A percentile compares a stretch with the other conserved stretches of the same genome.
These are phyloP conservation scores for Fusarium austroafricanum DNA, from an alignment of 2,329 filamentous ascomycete genomes.

Conservation along the genomic window DNA sequence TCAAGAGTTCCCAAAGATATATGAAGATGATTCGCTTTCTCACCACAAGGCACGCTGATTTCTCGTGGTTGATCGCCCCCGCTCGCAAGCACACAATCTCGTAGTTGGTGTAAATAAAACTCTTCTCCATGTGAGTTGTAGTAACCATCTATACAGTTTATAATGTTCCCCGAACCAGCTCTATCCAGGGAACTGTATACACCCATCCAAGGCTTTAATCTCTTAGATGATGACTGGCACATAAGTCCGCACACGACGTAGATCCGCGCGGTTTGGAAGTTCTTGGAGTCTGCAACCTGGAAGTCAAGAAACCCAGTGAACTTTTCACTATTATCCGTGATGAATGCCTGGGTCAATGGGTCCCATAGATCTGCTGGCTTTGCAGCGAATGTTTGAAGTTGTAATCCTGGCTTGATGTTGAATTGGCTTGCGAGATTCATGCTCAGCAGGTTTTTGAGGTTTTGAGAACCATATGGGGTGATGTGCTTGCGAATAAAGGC, in stretches of 20 bases:
- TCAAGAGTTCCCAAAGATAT: background rate
- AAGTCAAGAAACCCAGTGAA: slow-evolving; percentile 9
- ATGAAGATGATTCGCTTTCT: background rate
- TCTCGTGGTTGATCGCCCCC: background rate
- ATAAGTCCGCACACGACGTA: background rate
- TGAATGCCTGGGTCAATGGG: background rate
- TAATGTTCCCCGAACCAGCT: accelerated
- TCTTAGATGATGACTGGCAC: accelerated
- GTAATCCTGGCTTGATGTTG: background rate
- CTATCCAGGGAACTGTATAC: background rate
- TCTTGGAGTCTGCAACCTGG: background rate
- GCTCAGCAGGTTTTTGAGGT: background rate
- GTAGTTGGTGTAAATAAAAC: background rate
- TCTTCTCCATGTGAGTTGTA: slow-evolving; percentile 6
- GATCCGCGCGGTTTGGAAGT: background rate
- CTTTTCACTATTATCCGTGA: background rate
- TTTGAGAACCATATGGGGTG: background rate
- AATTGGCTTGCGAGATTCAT: background rate
- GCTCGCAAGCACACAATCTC: background rate
- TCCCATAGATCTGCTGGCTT: slow-evolving; percentile 15
- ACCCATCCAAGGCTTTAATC: background rate
- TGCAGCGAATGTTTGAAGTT: background rate
- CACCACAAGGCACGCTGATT: background rate
- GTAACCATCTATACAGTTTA: background rate
- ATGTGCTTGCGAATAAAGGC: slow-evolving; percentile 5